Evolutionary conservation across 805 yeast species (phyloP).

Genomic region (Wickerhamiella parazyma): DNA sequence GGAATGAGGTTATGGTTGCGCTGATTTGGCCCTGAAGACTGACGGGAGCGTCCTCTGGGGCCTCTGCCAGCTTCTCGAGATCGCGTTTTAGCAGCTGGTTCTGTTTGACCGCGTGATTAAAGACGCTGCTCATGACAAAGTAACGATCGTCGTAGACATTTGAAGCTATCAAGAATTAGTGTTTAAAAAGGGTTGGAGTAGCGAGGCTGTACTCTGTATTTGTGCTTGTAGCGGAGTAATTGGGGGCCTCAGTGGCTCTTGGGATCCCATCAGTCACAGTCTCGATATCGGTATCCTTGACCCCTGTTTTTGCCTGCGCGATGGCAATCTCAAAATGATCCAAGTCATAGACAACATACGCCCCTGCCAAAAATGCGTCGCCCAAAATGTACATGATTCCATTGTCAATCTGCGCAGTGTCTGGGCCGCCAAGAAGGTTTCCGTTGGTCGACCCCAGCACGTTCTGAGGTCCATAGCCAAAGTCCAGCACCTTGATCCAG

Average conservation of each 20-base stretch:
- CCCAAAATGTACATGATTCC: constrained; percentile 32
- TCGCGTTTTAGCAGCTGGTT: constrained; percentile 60
- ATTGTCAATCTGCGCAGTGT: not conserved
- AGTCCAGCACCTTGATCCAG: constrained; percentile 12
- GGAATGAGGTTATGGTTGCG: constrained; percentile 64
- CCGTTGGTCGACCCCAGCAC: constrained; percentile 13
- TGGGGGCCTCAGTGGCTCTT: not conserved
- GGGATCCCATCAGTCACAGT: not conserved
- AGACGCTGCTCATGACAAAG: constrained; percentile 57
- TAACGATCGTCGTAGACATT: no score
- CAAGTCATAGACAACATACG: constrained; percentile 52
- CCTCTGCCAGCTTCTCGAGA: constrained; percentile 41
- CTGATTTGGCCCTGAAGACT: constrained; percentile 63
- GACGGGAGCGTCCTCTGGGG: constrained; percentile 55
- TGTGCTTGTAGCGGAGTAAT: not conserved
- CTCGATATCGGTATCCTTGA: not conserved
- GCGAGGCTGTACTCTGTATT: constrained; percentile 4
- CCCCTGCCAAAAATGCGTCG: constrained; percentile 46
- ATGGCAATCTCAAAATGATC: constrained; percentile 42
- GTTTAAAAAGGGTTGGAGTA: not conserved
- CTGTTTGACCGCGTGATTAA: constrained; percentile 83
- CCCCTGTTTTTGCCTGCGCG: constrained; percentile 32
- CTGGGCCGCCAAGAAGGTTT: constrained; percentile 12
- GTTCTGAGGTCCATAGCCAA: constrained; percentile 9
- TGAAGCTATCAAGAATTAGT: no score